These are phyloP conservation scores for Rhynchospora pubera DNA, from an alignment of 176 grass and related monocot species.

Conservation along the genomic window DNA sequence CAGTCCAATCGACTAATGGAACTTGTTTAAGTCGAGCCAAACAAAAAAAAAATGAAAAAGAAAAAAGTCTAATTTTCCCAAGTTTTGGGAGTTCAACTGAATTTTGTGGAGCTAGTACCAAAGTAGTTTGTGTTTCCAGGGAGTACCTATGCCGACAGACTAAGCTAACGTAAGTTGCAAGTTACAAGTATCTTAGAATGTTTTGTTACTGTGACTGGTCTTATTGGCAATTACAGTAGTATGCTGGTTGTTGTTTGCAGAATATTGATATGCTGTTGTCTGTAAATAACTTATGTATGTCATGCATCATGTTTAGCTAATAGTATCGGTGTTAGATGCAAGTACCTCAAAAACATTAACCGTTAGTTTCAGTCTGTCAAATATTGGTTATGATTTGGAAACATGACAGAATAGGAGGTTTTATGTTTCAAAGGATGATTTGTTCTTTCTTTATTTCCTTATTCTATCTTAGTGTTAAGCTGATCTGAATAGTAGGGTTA, in stretches of 20 bases:
- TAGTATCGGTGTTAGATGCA: background rate
- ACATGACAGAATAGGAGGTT: background rate
- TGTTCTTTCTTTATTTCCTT: background rate
- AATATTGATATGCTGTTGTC: background rate
- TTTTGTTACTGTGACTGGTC: background rate
- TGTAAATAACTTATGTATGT: background rate
- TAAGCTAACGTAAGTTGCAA: background rate
- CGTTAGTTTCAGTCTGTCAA: background rate
- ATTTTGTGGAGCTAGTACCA: background rate
- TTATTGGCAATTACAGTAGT: background rate
- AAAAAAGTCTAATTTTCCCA: background rate
- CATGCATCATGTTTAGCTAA: background rate
- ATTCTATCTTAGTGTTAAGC: background rate
- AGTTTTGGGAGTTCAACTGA: background rate
- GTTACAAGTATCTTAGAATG: background rate
- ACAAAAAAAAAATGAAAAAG: no score
- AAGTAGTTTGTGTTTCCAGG: background rate
- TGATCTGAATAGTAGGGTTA: background rate
- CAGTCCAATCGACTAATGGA: background rate
- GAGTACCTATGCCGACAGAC: background rate
- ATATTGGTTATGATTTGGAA: background rate
- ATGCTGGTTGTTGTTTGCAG: background rate
- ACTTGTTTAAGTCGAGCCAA: background rate
- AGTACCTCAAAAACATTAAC: background rate
- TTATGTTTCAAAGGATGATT: background rate